These are phyloP conservation scores for Colletotrichum gigasporum DNA, from an alignment of 2,329 filamentous ascomycete species.

Conservation along the genomic window DNA sequence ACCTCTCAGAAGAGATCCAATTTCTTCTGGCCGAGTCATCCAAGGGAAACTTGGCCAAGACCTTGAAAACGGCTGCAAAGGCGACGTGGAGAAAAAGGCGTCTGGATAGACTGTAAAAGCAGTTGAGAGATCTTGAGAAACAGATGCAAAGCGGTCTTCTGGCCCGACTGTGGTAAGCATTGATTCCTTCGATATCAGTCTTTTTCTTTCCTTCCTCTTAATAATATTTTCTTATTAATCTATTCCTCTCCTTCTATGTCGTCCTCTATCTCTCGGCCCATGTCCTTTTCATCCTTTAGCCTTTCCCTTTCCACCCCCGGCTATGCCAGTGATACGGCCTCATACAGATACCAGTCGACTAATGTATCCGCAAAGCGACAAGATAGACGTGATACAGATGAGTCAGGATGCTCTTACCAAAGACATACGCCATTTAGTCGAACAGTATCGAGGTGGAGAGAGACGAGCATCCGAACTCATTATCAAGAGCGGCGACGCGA, in stretches of 20 bases:
- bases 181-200: neutral
- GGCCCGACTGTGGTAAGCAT: neutral
- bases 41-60: neutral
- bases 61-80: constrained; percentile 25
- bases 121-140: constrained; percentile 1
- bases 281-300: no score
- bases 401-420: neutral
- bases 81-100: constrained; percentile 35
- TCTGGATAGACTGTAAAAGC: constrained; percentile 32
- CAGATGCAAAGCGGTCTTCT: neutral
- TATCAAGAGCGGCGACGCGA: neutral
- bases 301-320: no score
- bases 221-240: no score
- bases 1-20: neutral
- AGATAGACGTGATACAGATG: neutral
- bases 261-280: no score
- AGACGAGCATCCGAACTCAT: neutral
- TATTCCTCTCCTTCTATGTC: no score
- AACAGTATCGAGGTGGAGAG: neutral
- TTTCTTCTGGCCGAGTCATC: neutral
- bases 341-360: neutral
- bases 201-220: no score
- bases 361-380: neutral
- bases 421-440: neutral
- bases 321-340: no score